Conservation (phyloP, 305 asterid genomes). For the Fraxinus sp. region DNA sequence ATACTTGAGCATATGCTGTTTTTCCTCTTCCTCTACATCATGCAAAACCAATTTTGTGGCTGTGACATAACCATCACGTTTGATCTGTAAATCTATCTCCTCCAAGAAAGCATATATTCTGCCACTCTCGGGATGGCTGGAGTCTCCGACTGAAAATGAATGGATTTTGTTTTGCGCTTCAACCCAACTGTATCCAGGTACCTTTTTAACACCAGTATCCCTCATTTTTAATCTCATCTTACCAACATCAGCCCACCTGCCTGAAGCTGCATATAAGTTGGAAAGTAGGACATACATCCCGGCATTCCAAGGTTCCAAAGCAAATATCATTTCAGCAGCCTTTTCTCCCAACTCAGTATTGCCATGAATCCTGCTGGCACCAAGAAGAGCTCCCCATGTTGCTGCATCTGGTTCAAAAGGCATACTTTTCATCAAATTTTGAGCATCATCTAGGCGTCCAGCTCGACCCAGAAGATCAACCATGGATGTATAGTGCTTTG, state of each 20-base stretch:
- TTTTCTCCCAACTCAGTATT: constrained; percentile 75
- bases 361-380: constrained; percentile 88
- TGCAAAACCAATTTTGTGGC: constrained; percentile 78
- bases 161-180: constrained; percentile 69
- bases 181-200: constrained; percentile 88
- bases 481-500: constrained; percentile 86
- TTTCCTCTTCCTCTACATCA: constrained; percentile 94
- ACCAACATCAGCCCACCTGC: constrained; percentile 77
- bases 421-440: constrained; percentile 59
- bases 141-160: constrained; percentile 79
- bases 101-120: constrained; percentile 66
- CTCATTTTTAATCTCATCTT: constrained; percentile 73
- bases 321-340: constrained; percentile 79
- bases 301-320: constrained; percentile 80
- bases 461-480: constrained; percentile 91
- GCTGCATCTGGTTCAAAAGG: constrained; percentile 95
- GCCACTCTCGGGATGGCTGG: constrained; percentile 57
- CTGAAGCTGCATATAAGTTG: constrained; percentile 78
- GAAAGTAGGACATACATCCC: constrained; percentile 91
- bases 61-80: constrained; percentile 64
- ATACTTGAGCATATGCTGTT: constrained; percentile 71
- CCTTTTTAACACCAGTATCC: constrained; percentile 64
- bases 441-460: constrained; percentile 75
- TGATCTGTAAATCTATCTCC: constrained; percentile 62
- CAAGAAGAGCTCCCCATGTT: constrained; percentile 94